Evolutionary conservation across 2,329 filamentous ascomycete species (phyloP).

Genomic region (Chaetomium globosum): DNA sequence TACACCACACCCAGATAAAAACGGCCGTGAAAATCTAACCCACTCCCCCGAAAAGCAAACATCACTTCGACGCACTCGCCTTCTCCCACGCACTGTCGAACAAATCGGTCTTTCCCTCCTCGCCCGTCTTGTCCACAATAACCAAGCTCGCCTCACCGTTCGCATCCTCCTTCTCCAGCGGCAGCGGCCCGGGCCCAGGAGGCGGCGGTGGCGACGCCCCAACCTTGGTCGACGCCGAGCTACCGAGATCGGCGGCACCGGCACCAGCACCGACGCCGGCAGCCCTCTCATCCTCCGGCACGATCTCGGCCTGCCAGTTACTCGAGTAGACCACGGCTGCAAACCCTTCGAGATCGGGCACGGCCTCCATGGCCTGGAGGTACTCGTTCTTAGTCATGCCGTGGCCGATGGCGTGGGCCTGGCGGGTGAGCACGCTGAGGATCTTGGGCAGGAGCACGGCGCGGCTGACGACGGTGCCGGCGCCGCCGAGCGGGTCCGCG

Average conservation of each 20-base stretch:
- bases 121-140: slow-evolving; percentile 44
- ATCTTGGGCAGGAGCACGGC: slow-evolving; percentile 77
- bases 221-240: slow-evolving; percentile 29
- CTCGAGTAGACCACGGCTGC: slow-evolving; percentile 85
- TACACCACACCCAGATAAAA: slow-evolving; percentile 21
- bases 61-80: slow-evolving; percentile 45
- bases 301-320: slow-evolving; percentile 72
- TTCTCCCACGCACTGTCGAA: slow-evolving; percentile 74
- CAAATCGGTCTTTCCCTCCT: slow-evolving; percentile 46
- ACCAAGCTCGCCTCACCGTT: slow-evolving; percentile 55
- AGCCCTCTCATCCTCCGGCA: slow-evolving; percentile 51
- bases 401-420: slow-evolving; percentile 86
- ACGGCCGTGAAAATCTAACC: slow-evolving; percentile 1
- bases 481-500: slow-evolving; percentile 30
- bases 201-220: neutral
- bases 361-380: slow-evolving; percentile 72
- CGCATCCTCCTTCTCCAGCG: neutral
- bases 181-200: neutral
- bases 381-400: slow-evolving; percentile 68
- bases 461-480: slow-evolving; percentile 44
- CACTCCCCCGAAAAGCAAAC: neutral
- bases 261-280: slow-evolving; percentile 41
- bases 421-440: slow-evolving; percentile 83
- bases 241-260: neutral
- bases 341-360: slow-evolving; percentile 78